Evolutionary conservation across 1,139 yeast genomes (phyloP).

Genomic region (Sugiyamaella pinicola): DNA sequence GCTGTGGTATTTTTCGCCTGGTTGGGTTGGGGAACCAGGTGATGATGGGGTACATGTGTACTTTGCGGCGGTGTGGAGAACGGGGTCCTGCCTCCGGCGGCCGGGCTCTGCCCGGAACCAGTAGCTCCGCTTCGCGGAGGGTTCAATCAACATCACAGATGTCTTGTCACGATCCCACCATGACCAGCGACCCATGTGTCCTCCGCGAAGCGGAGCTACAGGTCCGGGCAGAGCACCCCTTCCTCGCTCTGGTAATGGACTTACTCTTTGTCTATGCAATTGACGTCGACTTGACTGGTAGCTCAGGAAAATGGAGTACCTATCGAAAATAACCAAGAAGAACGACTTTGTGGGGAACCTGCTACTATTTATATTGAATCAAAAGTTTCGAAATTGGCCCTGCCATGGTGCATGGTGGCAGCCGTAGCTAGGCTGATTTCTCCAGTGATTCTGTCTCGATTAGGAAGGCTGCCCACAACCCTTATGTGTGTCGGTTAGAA

Average conservation of each 20-base stretch:
- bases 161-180: no score
- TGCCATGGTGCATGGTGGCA: neutral
- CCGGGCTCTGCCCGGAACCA: no score
- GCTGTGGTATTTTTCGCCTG: neutral
- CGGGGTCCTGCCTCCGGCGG: neutral
- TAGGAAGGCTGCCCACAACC: neutral
- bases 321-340: neutral
- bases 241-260: no score
- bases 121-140: neutral
- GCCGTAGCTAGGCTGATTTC: neutral
- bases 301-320: neutral
- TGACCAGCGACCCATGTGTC: no score
- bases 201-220: no score
- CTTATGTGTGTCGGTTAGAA: neutral
- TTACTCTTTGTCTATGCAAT: neutral
- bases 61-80: neutral
- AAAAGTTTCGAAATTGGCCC: neutral
- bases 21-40: neutral
- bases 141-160: no score
- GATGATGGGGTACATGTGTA: neutral
- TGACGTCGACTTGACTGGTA: neutral
- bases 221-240: no score
- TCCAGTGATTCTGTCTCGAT: no score
- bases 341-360: neutral
- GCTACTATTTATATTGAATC: neutral